Conservation (phyloP, 1,139 yeast species). For the Taphrina populina region DNA sequence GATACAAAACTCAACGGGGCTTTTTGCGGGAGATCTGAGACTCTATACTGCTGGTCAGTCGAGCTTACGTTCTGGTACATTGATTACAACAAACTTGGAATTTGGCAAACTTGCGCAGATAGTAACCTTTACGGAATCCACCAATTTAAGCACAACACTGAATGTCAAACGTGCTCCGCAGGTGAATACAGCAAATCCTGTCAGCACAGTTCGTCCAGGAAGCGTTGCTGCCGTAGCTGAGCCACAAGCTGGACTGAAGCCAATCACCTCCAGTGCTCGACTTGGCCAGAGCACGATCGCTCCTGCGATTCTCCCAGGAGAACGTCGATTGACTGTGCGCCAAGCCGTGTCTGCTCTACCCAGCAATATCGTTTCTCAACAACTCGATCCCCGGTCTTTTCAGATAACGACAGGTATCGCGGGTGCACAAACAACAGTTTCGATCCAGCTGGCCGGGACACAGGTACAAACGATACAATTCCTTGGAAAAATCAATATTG, state of each 20-base stretch:
- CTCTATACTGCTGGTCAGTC: slow-evolving; percentile 5
- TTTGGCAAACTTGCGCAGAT: background rate
- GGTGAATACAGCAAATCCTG: background rate
- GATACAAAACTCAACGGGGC: slow-evolving; percentile 6
- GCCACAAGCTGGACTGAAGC: slow-evolving; percentile 2
- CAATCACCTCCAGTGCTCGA: background rate
- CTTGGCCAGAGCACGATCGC: background rate
- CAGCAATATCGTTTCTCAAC: too few species aligned
- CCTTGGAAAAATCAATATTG: background rate
- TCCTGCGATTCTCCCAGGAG: slow-evolving; percentile 18
- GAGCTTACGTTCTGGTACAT: background rate
- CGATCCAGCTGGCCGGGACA: background rate
- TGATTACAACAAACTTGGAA: slow-evolving; percentile 3
- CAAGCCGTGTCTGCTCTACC: too few species aligned
- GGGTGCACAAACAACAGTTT: background rate
- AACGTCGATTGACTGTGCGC: background rate
- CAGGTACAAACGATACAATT: slow-evolving; percentile 9
- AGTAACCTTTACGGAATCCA: background rate
- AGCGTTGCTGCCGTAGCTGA: background rate
- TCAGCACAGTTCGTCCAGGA: slow-evolving; percentile 9
- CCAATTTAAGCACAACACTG: background rate
- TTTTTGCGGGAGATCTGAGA: slow-evolving; percentile 26
- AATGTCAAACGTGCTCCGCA: slow-evolving; percentile 7
- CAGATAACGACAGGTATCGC: background rate
- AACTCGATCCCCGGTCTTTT: too few species aligned